These are phyloP conservation scores for Aspergillus proliferans DNA, from an alignment of 2,329 filamentous ascomycete genomes.

Conservation along the genomic window DNA sequence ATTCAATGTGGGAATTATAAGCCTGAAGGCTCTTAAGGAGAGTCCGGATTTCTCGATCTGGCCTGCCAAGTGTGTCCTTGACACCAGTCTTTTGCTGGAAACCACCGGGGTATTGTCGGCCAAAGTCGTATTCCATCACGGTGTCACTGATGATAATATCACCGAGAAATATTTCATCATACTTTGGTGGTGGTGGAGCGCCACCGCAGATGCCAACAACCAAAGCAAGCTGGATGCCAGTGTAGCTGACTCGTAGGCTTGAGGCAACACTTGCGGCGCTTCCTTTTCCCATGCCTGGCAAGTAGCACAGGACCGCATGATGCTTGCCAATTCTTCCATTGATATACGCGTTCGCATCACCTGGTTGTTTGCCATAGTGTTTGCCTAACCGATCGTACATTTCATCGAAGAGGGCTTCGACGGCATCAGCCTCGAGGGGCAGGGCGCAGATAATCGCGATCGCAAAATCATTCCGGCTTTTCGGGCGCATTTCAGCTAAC, in stretches of 20 bases:
- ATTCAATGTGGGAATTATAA: no score
- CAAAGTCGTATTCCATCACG: conserved; percentile 19
- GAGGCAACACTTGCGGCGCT: conserved; percentile 8
- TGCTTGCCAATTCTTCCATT: conserved; percentile 8
- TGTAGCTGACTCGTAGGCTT: conserved; percentile 10
- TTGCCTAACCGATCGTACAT: not conserved
- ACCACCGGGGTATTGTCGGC: conserved; percentile 2
- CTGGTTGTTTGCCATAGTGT: not conserved
- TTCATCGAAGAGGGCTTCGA: not conserved
- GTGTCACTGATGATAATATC: conserved; percentile 22
- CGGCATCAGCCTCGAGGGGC: not conserved
- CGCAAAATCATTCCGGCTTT: not conserved
- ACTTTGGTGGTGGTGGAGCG: conserved; percentile 3
- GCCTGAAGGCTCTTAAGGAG: no score
- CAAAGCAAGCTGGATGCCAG: conserved; percentile 12
- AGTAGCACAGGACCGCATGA: conserved; percentile 10
- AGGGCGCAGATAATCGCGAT: not conserved
- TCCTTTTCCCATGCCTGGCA: conserved; percentile 7
- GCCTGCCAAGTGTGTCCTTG: not conserved
- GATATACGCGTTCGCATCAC: conserved; percentile 8
- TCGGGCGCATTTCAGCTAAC: no score
- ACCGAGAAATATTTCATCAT: conserved; percentile 15
- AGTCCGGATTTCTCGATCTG: not conserved
- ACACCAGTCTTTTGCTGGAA: conserved; percentile 8
- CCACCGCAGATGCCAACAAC: conserved; percentile 18